Conservation (phyloP, 192 early-diverging fungal species). For the Jimgerdemannia lactiflua region DNA sequence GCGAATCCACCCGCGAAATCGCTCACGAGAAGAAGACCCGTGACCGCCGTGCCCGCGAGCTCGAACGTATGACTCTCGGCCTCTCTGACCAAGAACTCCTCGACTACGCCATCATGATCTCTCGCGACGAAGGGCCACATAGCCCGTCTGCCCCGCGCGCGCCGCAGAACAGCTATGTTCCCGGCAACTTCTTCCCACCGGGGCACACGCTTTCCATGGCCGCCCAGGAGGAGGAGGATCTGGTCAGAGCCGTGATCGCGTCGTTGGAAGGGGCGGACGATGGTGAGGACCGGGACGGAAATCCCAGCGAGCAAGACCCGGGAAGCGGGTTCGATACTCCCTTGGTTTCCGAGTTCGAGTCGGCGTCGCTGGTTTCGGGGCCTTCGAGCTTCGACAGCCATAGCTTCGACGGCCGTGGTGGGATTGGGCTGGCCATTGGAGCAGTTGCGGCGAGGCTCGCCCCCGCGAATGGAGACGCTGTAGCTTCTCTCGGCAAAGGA, state of each 20-base stretch:
- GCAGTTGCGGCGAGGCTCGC: too few relatives aligned
- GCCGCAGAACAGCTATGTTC: neutral
- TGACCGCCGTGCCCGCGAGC: slow-evolving; percentile 1
- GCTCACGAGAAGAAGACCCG: slow-evolving; percentile 26
- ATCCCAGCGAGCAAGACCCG: neutral
- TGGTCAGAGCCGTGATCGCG: slow-evolving; percentile 29
- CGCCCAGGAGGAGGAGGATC: slow-evolving; percentile 24
- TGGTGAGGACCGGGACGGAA: neutral
- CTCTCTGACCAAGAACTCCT: slow-evolving; percentile 56
- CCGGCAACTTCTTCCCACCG: neutral
- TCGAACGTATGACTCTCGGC: slow-evolving; percentile 28
- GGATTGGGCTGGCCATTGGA: neutral
- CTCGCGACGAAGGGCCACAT: slow-evolving; percentile 11
- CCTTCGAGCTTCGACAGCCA: neutral
- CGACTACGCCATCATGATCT: slow-evolving; percentile 56
- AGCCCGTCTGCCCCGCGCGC: neutral
- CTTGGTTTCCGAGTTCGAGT: neutral
- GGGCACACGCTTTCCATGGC: neutral
- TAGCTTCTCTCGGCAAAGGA: neutral
- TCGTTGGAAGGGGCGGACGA: slow-evolving; percentile 13
- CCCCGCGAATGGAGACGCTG: neutral
- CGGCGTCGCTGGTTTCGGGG: neutral
- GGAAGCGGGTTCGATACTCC: neutral
- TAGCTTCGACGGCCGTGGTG: neutral
- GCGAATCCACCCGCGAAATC: slow-evolving; percentile 17